Evolutionary conservation across 495 filamentous ascomycete genomes (phyloP), one percentile per base, ranked within the genome.

Genomic region (Parmelia sp.): DNA sequence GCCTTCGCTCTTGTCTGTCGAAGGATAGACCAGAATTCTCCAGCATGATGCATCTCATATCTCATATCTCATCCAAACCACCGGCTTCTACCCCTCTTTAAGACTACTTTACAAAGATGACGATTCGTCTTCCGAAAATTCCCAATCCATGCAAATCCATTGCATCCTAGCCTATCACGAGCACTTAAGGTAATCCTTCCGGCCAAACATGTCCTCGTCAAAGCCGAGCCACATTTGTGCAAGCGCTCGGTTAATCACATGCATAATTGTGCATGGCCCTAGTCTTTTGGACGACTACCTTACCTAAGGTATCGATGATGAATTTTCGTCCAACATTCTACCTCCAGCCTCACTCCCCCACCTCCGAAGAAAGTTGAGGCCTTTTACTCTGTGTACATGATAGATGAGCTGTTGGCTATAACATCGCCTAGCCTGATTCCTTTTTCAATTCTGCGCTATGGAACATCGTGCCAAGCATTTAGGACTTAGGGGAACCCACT

Each of bases 211-310:
- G 31, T n/a, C n/a, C n/a, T 25, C 25, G 17, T 29, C 39, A 31
- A 29, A 39, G 25, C 27, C 14, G 49, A 53, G 49, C 49, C 49
- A 31, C 49, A 53, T 53, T 53, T 9, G 49, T 53, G 49, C 49
- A 53, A 53, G 49, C 49, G 49, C 49, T 53, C 49, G 49, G 49
- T 11, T 53, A 53, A 15, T 2, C 31, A 15, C 49, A 53, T 53
- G n/a, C n/a, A n/a, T n/a, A 25, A 17, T 8, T 25, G n/a, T 49
- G 9, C n/a, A 25, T 25, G 42, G 21, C 42, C 19, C 42, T 49
- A 49, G 45, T 49, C 23, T 23, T 25, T 49, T 25, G n/a, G n/a
- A 49, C 45, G 23, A 49, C 45, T n/a, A n/a, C 9, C n/a, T 27
- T 21, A n/a, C n/a, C n/a, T n/a, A n/a, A n/a, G n/a, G n/a, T n/a